Percentiles rank a stretch among this genome's conserved stretches.
These are phyloP conservation scores for Fusarium tupiense DNA, from an alignment of 2,329 filamentous ascomycete species.

Conservation along the genomic window DNA sequence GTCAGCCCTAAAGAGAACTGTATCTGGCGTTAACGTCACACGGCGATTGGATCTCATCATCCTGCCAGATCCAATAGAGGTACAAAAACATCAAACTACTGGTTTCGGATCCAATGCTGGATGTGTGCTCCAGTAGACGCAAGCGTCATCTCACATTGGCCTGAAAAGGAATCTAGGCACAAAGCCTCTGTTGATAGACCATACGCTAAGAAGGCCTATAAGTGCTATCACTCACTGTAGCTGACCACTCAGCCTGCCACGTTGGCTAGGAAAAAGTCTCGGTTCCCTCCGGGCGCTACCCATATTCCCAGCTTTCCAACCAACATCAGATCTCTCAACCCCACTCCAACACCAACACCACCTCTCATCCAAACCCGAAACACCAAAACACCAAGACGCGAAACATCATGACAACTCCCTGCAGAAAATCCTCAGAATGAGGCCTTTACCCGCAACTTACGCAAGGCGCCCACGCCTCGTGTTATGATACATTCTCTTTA, in stretches of 20 bases:
- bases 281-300: conserved; percentile 38
- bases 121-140: not conserved
- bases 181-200: not conserved
- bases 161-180: conserved; percentile 10
- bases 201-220: conserved; percentile 15
- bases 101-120: not conserved
- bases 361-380: conserved; percentile 14
- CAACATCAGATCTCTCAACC: conserved; percentile 10
- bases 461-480: conserved; percentile 11
- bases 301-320: conserved; percentile 1
- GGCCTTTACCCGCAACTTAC: conserved; percentile 5
- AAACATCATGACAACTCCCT: conserved; percentile 31
- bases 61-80: conserved; percentile 14
- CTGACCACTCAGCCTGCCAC: conserved; percentile 28
- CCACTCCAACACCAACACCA: conserved; percentile 18
- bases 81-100: not conserved
- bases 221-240: conserved; percentile 10
- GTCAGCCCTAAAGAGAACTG: not conserved
- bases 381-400: conserved; percentile 35
- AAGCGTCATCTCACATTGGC: conserved; percentile 16
- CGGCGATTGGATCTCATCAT: conserved; percentile 29
- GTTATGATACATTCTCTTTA: not conserved
- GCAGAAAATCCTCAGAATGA: conserved; percentile 1
- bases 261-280: conserved; percentile 28
- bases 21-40: conserved; percentile 13